A percentile compares a stretch with the other conserved stretches of the same genome.
phyloP scores from a whole-genome alignment of 371 early-diverging fungal genomes.

The Scutellospora calospora region DNA sequence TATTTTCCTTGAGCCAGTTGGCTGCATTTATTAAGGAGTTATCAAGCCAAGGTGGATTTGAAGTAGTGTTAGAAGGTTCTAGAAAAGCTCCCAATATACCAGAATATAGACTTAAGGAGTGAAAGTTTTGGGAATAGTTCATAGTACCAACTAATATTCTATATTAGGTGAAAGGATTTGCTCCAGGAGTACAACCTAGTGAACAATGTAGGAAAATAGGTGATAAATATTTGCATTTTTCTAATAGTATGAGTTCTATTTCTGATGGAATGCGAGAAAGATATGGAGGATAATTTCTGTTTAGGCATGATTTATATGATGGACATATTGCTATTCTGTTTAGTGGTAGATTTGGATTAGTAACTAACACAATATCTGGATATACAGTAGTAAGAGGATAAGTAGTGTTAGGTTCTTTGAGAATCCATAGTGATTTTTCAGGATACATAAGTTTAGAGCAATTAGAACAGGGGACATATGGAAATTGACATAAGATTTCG shows the following conservation, averaged over 20 bases:
- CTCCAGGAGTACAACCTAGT: not conserved
- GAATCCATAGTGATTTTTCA: not conserved
- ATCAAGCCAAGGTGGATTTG: not conserved
- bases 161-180: not conserved
- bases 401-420: not conserved
- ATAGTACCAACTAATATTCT: not conserved
- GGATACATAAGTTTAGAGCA: not conserved
- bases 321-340: not conserved
- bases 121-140: not conserved
- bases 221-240: not conserved
- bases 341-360: not conserved
- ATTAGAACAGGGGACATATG: not conserved
- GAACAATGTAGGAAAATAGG: not conserved
- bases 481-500: not conserved
- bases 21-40: not conserved
- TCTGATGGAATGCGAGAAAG: slow-evolving; percentile 1
- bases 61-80: not conserved
- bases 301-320: not conserved
- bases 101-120: not conserved
- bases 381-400: not conserved
- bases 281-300: not conserved
- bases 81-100: not conserved
- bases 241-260: not conserved
- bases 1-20: not conserved
- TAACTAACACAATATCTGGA: not conserved